A percentile compares a stretch with the other conserved stretches of the same genome.
These are phyloP conservation scores for Cordyceps cateniannulata DNA, from an alignment of 2,329 filamentous ascomycete species.

Conservation along the genomic window DNA sequence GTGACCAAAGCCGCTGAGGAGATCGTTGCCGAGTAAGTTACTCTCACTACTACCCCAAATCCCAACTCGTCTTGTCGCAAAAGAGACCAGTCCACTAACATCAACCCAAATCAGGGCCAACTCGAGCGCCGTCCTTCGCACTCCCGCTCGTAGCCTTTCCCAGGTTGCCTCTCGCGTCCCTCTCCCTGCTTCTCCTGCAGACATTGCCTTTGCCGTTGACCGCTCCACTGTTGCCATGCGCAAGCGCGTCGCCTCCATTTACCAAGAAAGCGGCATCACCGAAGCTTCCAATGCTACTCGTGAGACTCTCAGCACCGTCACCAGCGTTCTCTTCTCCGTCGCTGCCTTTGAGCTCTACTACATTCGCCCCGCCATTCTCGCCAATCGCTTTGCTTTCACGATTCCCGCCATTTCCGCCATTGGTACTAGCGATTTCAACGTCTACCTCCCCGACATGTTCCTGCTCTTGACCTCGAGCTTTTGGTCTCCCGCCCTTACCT, in stretches of 20 bases:
- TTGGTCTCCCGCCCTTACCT: conserved; percentile 76
- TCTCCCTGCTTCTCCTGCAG: conserved; percentile 74
- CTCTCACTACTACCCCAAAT: background rate
- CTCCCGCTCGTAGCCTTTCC: conserved; percentile 45
- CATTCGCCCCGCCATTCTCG: conserved; percentile 64
- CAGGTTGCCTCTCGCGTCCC: conserved; percentile 55
- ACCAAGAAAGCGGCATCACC: conserved; percentile 59
- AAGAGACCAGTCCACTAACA: background rate
- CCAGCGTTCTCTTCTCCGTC: conserved; percentile 63
- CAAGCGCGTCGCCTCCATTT: conserved; percentile 56
- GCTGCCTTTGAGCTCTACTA: conserved; percentile 63
- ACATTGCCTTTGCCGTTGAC: conserved; percentile 71
- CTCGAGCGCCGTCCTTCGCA: conserved; percentile 41
- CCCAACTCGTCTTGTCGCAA: background rate
- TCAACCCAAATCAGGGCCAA: conserved; percentile 18
- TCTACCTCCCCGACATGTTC: conserved; percentile 77
- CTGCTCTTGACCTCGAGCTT: conserved; percentile 68
- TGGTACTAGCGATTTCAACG: conserved; percentile 49
- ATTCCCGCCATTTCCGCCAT: conserved; percentile 56
- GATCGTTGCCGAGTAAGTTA: conserved; percentile 38
- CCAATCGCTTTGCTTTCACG: conserved; percentile 65
- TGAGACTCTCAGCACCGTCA: conserved; percentile 64
- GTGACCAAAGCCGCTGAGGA: conserved; percentile 40
- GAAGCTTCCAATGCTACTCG: conserved; percentile 61
- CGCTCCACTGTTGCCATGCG: conserved; percentile 61